A percentile compares a stretch with the other conserved stretches of the same genome.
Evolutionary conservation across 305 asterid species (phyloP).

Genomic region (Euphrasia arctica): DNA sequence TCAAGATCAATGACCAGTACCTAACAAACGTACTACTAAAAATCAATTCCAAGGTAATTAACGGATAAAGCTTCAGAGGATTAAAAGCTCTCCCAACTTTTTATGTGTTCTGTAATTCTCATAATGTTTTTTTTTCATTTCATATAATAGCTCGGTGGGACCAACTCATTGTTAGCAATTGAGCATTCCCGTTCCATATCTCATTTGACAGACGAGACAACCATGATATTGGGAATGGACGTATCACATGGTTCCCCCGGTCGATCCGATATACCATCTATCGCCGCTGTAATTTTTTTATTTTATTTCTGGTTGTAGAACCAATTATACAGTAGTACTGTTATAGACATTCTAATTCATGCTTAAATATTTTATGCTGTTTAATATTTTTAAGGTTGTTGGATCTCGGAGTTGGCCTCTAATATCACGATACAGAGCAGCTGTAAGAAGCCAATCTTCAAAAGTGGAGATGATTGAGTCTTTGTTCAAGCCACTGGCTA

Average conservation of each 20-base stretch:
- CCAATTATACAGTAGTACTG: slow-evolving; percentile 13
- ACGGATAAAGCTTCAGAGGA: slow-evolving; percentile 18
- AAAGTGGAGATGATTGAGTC: slow-evolving; percentile 86
- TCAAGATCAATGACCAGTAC: slow-evolving; percentile 74
- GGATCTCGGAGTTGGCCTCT: slow-evolving; percentile 93
- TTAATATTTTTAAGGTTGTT: slow-evolving; percentile 57
- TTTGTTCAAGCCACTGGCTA: slow-evolving; percentile 69
- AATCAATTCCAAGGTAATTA: slow-evolving; percentile 80
- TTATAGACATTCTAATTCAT: slow-evolving; percentile 15
- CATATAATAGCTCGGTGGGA: slow-evolving; percentile 81
- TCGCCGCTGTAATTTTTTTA: slow-evolving; percentile 72
- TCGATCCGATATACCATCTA: slow-evolving; percentile 78
- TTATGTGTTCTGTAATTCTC: slow-evolving; percentile 15
- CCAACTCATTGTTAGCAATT: slow-evolving; percentile 74
- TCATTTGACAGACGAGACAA: slow-evolving; percentile 62
- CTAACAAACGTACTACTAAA: slow-evolving; percentile 86
- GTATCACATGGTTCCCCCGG: slow-evolving; percentile 95
- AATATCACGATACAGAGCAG: slow-evolving; percentile 88
- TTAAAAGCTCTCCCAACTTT: slow-evolving; percentile 17
- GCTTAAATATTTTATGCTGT: slow-evolving; percentile 20
- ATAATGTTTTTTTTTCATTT: slow-evolving; percentile 19
- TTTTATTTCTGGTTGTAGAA: slow-evolving; percentile 24
- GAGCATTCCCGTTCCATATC: slow-evolving; percentile 60
- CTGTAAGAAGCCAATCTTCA: slow-evolving; percentile 79
- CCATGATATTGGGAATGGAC: slow-evolving; percentile 95